phyloP scores from a whole-genome alignment of 139 green algal species.

The Chlorella sp. region DNA sequence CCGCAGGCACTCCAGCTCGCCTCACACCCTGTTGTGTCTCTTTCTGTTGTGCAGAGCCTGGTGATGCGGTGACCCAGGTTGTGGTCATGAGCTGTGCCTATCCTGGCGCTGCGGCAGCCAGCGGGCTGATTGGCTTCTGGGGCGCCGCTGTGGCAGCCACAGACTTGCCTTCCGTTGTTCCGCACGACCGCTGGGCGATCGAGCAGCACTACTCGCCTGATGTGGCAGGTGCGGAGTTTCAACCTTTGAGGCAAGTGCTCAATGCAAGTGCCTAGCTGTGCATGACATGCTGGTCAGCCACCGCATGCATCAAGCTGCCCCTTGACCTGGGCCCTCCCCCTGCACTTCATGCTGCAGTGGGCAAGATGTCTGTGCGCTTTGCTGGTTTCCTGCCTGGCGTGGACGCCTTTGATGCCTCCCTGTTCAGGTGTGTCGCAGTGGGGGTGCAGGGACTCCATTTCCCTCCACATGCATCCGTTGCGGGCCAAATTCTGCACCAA shows the following conservation, averaged over 20 bases:
- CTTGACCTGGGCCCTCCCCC: not conserved
- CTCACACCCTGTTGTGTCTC: too few species aligned
- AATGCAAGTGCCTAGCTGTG: not conserved
- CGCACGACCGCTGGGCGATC: constrained; percentile 28
- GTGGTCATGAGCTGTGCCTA: constrained; percentile 20
- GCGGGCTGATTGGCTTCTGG: not conserved
- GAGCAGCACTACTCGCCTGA: constrained; percentile 26
- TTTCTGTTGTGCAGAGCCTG: not conserved
- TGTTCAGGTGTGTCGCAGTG: constrained; percentile 46
- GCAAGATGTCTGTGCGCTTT: constrained; percentile 67
- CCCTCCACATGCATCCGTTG: too few species aligned
- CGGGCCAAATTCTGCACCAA: too few species aligned
- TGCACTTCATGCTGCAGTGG: constrained; percentile 26
- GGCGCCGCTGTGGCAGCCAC: not conserved
- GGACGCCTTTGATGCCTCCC: constrained; percentile 63
- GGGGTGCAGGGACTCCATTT: too few species aligned
- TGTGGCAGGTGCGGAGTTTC: not conserved
- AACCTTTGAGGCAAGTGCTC: not conserved
- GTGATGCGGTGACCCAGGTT: not conserved
- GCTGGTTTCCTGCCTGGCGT: constrained; percentile 58
- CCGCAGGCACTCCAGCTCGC: too few species aligned
- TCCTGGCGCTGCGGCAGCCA: not conserved
- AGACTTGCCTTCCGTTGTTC: constrained; percentile 12
- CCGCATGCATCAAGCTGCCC: too few species aligned
- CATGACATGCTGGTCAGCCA: too few species aligned